A percentile compares a stretch with the other conserved stretches of the same genome.
These are phyloP conservation scores for Zalaria obscura DNA, from an alignment of 2,329 filamentous ascomycete species.

Conservation along the genomic window DNA sequence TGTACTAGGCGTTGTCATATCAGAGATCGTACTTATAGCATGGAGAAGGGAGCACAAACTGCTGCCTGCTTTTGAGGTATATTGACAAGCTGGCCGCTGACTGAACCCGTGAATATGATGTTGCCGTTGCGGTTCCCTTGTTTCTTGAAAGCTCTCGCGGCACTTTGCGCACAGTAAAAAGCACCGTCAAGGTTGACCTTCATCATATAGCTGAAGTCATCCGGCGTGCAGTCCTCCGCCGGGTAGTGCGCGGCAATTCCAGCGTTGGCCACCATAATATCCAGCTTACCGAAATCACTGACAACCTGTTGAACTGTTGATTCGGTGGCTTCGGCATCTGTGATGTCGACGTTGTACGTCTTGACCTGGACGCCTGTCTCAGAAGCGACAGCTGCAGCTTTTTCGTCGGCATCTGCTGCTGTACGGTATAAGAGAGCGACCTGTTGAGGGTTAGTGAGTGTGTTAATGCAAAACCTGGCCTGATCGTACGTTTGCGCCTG, in stretches of 20 bases:
- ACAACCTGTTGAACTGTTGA: slow-evolving; percentile 57
- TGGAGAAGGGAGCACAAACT: too few relatives aligned
- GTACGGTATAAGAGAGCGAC: too few relatives aligned
- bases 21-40: too few relatives aligned
- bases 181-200: slow-evolving; percentile 81
- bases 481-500: slow-evolving; percentile 58
- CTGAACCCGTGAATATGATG: slow-evolving; percentile 88
- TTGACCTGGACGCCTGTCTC: too few relatives aligned
- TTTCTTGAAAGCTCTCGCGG: slow-evolving; percentile 75
- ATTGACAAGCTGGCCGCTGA: slow-evolving; percentile 82
- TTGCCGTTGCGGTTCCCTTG: slow-evolving; percentile 54
- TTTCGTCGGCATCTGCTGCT: slow-evolving; percentile 4
- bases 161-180: slow-evolving; percentile 67
- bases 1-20: too few relatives aligned
- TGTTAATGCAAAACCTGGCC: too few relatives aligned
- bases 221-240: slow-evolving; percentile 71
- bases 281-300: slow-evolving; percentile 58
- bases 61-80: slow-evolving; percentile 76
- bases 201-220: slow-evolving; percentile 79
- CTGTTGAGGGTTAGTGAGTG: too few relatives aligned
- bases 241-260: slow-evolving; percentile 90
- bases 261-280: slow-evolving; percentile 80
- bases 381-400: too few relatives aligned
- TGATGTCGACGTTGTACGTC: slow-evolving; percentile 59
- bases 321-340: slow-evolving; percentile 52